Percentiles rank a stretch among this genome's conserved stretches.
Evolutionary conservation across 257 asterid genomes (phyloP).

Genomic region (Solanum megistacrolobum): DNA sequence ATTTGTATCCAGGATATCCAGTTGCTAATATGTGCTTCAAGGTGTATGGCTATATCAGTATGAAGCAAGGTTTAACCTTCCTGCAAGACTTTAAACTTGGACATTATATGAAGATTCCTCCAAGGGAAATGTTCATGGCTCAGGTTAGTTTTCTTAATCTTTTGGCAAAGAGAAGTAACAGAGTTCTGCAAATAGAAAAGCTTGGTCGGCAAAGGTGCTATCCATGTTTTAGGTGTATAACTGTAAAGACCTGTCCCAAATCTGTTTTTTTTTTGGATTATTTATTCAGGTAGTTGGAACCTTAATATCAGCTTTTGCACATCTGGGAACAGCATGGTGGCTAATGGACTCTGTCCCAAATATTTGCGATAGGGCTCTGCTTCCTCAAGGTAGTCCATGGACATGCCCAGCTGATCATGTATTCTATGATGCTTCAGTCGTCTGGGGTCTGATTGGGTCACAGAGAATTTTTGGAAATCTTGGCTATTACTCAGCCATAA

Average conservation of each 20-base stretch:
- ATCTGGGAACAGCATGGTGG: constrained; percentile 94
- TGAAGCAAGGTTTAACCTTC: constrained; percentile 79
- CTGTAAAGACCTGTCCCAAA: neutral
- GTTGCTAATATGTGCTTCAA: constrained; percentile 97
- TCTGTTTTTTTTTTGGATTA: neutral
- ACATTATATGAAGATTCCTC: constrained; percentile 95
- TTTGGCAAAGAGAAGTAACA: neutral
- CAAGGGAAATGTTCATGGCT: constrained; percentile 93
- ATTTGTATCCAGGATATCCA: constrained; percentile 96
- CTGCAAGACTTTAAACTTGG: constrained; percentile 94
- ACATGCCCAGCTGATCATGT: constrained; percentile 88
- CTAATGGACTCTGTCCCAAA: constrained; percentile 72
- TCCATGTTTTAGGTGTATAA: neutral
- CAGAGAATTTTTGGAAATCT: constrained; percentile 67
- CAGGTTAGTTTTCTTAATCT: constrained; percentile 38
- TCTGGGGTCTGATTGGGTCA: constrained; percentile 87
- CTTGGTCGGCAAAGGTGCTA: neutral
- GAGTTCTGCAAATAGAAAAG: neutral
- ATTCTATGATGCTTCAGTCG: constrained; percentile 74
- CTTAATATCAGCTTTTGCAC: constrained; percentile 56
- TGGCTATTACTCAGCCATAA: constrained; percentile 60
- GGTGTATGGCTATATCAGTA: constrained; percentile 86
- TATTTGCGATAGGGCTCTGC: constrained; percentile 59
- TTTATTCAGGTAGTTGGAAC: constrained; percentile 62
- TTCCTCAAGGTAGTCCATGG: constrained; percentile 80